Evolutionary conservation across 176 grass and related monocot species (phyloP).

Genomic region (Panicum miliaceum): DNA sequence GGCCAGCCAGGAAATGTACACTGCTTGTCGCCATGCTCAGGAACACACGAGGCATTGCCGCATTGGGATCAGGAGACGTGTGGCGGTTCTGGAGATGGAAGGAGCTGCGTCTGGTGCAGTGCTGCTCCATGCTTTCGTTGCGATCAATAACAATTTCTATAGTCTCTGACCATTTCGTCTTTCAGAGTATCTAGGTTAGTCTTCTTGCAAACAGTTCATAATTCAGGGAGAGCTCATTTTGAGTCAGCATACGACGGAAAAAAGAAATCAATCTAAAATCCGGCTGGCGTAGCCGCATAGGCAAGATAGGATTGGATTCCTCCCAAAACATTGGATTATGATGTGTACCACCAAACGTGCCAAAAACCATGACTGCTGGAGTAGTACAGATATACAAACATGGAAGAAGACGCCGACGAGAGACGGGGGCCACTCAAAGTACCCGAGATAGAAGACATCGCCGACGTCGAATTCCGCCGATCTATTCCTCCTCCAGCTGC

Average conservation of each 20-base stretch:
- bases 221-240: neutral
- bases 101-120: neutral
- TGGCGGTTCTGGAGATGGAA: neutral
- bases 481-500: neutral
- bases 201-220: neutral
- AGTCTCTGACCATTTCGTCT: conserved; percentile 7
- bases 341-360: neutral
- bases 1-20: neutral
- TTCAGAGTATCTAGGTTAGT: neutral
- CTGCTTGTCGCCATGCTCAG: neutral
- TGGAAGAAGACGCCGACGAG: neutral
- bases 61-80: conserved; percentile 8
- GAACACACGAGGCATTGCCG: neutral
- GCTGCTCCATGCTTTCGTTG: neutral
- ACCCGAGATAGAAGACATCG: conserved; percentile 33
- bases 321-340: neutral
- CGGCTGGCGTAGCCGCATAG: neutral
- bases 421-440: neutral
- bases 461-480: conserved; percentile 21
- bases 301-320: neutral
- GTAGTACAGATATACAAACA: neutral
- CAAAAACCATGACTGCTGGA: neutral
- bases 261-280: neutral
- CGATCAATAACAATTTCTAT: neutral
- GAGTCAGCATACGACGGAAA: neutral